A percentile compares a stretch with the other conserved stretches of the same genome.
phyloP scores from a whole-genome alignment of 2,329 filamentous ascomycete genomes.

The Nothophoma quercina region DNA sequence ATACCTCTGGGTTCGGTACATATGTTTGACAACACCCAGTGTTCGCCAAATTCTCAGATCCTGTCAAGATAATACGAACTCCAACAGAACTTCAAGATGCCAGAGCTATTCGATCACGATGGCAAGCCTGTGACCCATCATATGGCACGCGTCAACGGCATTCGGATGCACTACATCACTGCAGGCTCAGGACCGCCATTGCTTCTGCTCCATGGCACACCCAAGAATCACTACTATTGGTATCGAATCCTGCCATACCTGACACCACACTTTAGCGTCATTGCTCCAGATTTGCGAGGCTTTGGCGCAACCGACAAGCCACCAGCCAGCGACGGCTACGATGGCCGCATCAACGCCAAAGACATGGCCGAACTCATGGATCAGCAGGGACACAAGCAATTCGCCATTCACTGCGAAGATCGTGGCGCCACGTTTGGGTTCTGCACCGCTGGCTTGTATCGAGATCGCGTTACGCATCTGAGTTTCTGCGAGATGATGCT shows the following conservation, averaged over 20 bases:
- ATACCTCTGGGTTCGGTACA: background rate
- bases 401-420: constrained; percentile 72
- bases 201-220: constrained; percentile 33
- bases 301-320: constrained; percentile 53
- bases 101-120: constrained; percentile 29
- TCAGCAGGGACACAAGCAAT: constrained; percentile 70
- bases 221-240: constrained; percentile 45
- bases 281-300: constrained; percentile 49
- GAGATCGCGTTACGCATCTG: constrained; percentile 24
- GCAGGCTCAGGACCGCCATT: constrained; percentile 28
- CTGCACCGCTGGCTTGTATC: constrained; percentile 28
- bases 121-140: constrained; percentile 23
- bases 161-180: constrained; percentile 32
- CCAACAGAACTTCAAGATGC: constrained; percentile 12
- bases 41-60: no score
- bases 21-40: no score
- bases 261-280: constrained; percentile 46
- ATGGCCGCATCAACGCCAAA: constrained; percentile 45
- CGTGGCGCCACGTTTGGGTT: constrained; percentile 29
- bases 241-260: constrained; percentile 47
- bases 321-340: constrained; percentile 47
- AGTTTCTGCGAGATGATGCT: constrained; percentile 33
- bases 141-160: constrained; percentile 32
- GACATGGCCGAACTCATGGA: constrained; percentile 47
- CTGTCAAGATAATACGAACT: no score